phyloP scores from a whole-genome alignment of 495 filamentous ascomycete species.

The Penicillium bialowiezense region DNA sequence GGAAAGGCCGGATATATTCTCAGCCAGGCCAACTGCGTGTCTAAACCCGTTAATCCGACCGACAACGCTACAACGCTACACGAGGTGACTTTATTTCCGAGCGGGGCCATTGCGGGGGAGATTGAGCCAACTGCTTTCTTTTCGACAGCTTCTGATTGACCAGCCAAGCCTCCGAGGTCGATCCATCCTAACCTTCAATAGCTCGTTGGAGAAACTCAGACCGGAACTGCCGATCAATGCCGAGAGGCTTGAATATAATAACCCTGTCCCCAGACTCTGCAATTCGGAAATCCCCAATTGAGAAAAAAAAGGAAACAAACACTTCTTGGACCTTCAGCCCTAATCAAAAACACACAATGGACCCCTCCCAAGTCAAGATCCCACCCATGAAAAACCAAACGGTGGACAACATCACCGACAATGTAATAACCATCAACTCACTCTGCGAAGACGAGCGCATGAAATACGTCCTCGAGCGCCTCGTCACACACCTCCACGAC shows the following conservation, averaged over 20 bases:
- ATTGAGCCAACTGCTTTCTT: not conserved
- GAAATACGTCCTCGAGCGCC: slow-evolving; percentile 67
- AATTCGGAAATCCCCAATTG: too few relatives aligned
- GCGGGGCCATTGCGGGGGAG: slow-evolving; percentile 4
- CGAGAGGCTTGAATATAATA: too few relatives aligned
- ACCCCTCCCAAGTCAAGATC: slow-evolving; percentile 49
- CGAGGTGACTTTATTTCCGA: too few relatives aligned
- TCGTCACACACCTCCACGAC: slow-evolving; percentile 79
- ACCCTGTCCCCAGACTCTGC: too few relatives aligned
- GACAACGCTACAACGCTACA: too few relatives aligned
- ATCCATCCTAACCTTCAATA: too few relatives aligned
- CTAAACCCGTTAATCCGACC: not conserved
- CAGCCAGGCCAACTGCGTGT: too few relatives aligned
- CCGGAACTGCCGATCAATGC: not conserved
- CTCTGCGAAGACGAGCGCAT: slow-evolving; percentile 62
- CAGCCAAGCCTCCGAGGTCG: too few relatives aligned
- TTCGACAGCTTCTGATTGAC: not conserved
- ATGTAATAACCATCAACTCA: slow-evolving; percentile 71
- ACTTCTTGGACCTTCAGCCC: not conserved
- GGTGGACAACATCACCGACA: slow-evolving; percentile 80
- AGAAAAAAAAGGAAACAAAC: too few relatives aligned
- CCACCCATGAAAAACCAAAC: slow-evolving; percentile 70
- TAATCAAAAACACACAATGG: slow-evolving; percentile 33
- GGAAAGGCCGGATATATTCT: slow-evolving; percentile 19
- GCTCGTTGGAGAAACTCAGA: not conserved